Conservation (phyloP, 2,329 filamentous ascomycete genomes). For the Pezicula radicicola region DNA sequence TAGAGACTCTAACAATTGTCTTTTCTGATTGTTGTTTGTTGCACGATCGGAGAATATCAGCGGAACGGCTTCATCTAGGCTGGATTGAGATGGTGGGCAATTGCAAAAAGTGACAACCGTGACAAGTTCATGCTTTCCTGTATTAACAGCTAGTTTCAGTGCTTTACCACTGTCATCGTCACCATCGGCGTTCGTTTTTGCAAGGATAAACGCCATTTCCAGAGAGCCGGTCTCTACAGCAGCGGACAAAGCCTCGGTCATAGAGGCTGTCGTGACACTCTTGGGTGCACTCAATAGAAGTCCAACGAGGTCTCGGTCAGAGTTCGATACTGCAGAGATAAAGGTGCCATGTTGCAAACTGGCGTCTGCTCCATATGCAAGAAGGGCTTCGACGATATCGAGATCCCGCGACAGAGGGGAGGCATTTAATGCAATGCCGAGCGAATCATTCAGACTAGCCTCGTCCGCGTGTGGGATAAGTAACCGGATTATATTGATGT, state of each 20-base stretch:
- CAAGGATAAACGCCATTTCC: conserved; percentile 4
- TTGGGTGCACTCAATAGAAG: conserved; percentile 2
- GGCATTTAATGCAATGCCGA: not conserved
- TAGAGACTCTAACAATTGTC: no score
- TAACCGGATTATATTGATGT: not conserved
- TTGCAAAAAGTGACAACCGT: conserved; percentile 4
- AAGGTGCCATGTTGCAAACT: conserved; percentile 2
- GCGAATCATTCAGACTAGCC: not conserved
- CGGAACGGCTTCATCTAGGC: conserved; percentile 2
- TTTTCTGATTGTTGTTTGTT: no score
- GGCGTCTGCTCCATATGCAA: conserved; percentile 3
- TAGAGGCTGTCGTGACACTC: not conserved
- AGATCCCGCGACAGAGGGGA: not conserved
- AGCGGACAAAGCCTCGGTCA: not conserved
- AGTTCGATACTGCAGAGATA: not conserved
- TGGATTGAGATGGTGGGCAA: not conserved
- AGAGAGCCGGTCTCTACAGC: conserved; percentile 2
- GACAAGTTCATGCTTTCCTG: not conserved
- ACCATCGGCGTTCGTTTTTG: conserved; percentile 3
- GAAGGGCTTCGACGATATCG: not conserved
- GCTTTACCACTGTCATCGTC: conserved; percentile 3
- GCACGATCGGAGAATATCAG: not conserved
- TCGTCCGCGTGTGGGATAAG: conserved; percentile 2
- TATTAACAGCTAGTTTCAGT: conserved; percentile 3
- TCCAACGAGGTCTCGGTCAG: not conserved